phyloP scores from a whole-genome alignment of 2,329 filamentous ascomycete species.

The Hawksworthiomyces lignivorus region DNA sequence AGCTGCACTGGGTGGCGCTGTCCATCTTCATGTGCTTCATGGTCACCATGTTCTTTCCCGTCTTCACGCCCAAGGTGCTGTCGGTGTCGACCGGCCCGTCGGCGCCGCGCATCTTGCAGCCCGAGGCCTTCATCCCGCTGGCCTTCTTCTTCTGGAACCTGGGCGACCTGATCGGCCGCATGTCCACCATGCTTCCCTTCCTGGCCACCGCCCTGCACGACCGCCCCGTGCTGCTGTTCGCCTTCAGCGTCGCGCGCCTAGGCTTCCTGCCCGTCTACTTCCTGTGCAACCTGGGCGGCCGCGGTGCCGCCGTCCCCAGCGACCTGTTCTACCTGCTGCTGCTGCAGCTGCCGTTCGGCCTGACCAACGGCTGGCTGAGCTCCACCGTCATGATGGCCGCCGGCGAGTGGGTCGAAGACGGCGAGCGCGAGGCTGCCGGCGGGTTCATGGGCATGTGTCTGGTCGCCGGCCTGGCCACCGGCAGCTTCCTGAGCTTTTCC shows the following conservation, averaged over 20 bases:
- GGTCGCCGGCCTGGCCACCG: slow-evolving; percentile 72
- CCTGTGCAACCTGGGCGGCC: slow-evolving; percentile 78
- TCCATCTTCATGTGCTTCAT: slow-evolving; percentile 74
- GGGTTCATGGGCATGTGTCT: slow-evolving; percentile 91
- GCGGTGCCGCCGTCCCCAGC: slow-evolving; percentile 65
- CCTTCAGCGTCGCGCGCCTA: slow-evolving; percentile 55
- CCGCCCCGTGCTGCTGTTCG: slow-evolving; percentile 60
- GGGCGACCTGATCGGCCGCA: slow-evolving; percentile 73
- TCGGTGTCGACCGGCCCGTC: slow-evolving; percentile 35
- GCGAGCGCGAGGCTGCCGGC: slow-evolving; percentile 80
- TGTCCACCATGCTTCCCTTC: slow-evolving; percentile 55
- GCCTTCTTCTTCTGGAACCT: slow-evolving; percentile 91
- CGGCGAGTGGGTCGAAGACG: slow-evolving; percentile 68
- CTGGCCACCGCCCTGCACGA: slow-evolving; percentile 45
- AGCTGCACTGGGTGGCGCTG: slow-evolving; percentile 70
- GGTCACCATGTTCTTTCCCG: slow-evolving; percentile 89
- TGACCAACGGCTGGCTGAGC: slow-evolving; percentile 80
- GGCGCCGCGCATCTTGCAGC: slow-evolving; percentile 49
- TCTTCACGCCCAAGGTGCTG: slow-evolving; percentile 69
- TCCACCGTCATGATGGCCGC: slow-evolving; percentile 90
- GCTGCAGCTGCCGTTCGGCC: slow-evolving; percentile 76
- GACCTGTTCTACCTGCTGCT: slow-evolving; percentile 83
- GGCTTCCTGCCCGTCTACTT: slow-evolving; percentile 78
- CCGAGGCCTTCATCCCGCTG: slow-evolving; percentile 77
- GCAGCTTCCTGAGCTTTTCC: slow-evolving; percentile 85